These are phyloP conservation scores for Musa itinerans DNA, from an alignment of 176 grass and related monocot genomes.

Conservation along the genomic window DNA sequence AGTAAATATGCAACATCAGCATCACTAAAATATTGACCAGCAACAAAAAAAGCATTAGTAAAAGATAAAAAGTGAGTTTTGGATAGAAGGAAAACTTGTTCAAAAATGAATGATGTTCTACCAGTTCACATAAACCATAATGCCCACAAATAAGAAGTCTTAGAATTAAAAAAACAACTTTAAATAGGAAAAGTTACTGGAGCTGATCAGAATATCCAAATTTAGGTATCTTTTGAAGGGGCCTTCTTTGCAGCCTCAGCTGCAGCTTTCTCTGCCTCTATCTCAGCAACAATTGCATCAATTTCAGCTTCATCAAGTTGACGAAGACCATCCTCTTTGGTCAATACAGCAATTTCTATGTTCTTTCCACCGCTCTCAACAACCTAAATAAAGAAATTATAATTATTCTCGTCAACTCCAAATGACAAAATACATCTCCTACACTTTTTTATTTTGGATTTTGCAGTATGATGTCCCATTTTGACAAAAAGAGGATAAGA, in stretches of 20 bases:
- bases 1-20: too few relatives aligned
- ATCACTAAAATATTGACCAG: too few relatives aligned
- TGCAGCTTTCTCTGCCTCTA: conserved; percentile 80
- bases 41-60: too few relatives aligned
- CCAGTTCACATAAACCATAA: too few relatives aligned
- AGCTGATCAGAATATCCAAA: background rate
- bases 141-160: background rate
- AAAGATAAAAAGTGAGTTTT: too few relatives aligned
- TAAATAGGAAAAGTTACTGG: background rate
- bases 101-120: too few relatives aligned
- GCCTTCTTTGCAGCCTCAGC: conserved; percentile 77
- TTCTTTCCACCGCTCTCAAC: conserved; percentile 80
- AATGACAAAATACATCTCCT: background rate
- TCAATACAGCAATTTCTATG: conserved; percentile 62
- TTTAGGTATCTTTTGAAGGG: conserved; percentile 36
- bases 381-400: conserved; percentile 28
- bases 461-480: too few relatives aligned
- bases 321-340: conserved; percentile 37
- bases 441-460: background rate
- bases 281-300: conserved; percentile 70
- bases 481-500: too few relatives aligned
- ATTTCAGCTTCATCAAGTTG: conserved; percentile 66
- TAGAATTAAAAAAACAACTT: conserved; percentile 3
- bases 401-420: background rate
- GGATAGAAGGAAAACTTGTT: too few relatives aligned